Conservation (phyloP, 139 green algal genomes). For the Chlamydomonas incerta region DNA sequence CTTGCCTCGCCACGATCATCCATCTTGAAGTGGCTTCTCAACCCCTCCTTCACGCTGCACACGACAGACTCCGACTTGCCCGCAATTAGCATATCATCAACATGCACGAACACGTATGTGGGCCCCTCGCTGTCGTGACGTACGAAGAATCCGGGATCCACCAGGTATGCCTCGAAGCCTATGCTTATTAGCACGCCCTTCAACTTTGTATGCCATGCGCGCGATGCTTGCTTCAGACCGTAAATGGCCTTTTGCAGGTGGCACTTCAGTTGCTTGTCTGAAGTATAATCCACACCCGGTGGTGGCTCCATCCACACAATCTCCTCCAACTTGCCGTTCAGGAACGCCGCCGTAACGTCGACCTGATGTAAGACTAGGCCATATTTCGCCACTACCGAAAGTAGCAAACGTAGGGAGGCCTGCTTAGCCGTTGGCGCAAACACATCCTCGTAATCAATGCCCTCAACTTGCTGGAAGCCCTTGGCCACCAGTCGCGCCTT, state of each 20-base stretch:
- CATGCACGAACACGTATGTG: slow-evolving; percentile 53
- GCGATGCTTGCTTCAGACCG: slow-evolving; percentile 62
- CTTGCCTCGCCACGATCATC: background rate
- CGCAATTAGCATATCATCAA: too few relatives aligned
- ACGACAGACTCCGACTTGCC: too few relatives aligned
- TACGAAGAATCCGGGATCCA: slow-evolving; percentile 37
- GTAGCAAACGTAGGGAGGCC: slow-evolving; percentile 32
- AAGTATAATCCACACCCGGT: too few relatives aligned
- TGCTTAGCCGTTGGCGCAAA: background rate
- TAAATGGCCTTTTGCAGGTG: slow-evolving; percentile 40
- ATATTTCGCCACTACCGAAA: slow-evolving; percentile 37
- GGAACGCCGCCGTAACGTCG: slow-evolving; percentile 70
- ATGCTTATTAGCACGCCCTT: slow-evolving; percentile 39
- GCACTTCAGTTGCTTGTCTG: slow-evolving; percentile 15
- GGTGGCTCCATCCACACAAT: too few relatives aligned
- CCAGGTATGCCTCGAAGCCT: slow-evolving; percentile 37
- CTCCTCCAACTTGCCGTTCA: too few relatives aligned
- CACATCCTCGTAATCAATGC: background rate
- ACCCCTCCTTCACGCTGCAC: background rate
- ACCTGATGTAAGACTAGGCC: slow-evolving; percentile 62
- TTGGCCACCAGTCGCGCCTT: slow-evolving; percentile 62
- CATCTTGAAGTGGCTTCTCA: background rate
- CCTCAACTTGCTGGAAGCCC: slow-evolving; percentile 41
- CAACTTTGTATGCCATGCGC: slow-evolving; percentile 57
- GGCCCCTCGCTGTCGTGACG: background rate